Percentiles rank a stretch among this genome's conserved stretches.
These are phyloP conservation scores for Halophytophthora batemanensis DNA, from an alignment of 352 stramenopile species.

Conservation along the genomic window DNA sequence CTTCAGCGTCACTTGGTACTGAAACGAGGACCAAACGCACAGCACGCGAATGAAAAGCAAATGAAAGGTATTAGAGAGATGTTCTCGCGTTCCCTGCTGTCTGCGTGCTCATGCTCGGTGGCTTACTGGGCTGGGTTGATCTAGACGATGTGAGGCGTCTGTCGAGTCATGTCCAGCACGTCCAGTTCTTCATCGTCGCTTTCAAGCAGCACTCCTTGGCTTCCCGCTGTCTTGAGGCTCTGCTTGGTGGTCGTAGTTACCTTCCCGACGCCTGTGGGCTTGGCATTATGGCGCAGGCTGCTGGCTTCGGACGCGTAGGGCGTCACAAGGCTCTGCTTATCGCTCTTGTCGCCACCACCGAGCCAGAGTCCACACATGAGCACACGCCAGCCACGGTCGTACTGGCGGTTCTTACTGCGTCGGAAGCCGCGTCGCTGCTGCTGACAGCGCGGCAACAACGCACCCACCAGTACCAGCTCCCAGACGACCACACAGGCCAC, in stretches of 20 bases:
- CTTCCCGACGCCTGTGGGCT: slow-evolving; percentile 9
- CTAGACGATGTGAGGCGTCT: slow-evolving; percentile 33
- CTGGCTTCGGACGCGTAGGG: slow-evolving; percentile 50
- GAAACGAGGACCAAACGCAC: too few relatives aligned
- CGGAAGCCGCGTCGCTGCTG: slow-evolving; percentile 27
- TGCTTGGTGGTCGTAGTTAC: slow-evolving; percentile 10
- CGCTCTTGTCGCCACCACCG: slow-evolving; percentile 8
- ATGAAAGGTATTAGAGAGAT: background rate
- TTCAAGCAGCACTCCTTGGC: slow-evolving; percentile 8
- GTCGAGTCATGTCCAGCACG: slow-evolving; percentile 29
- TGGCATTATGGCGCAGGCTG: slow-evolving; percentile 25
- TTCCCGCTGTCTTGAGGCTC: slow-evolving; percentile 7
- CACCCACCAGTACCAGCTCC: slow-evolving; percentile 56
- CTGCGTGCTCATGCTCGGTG: background rate
- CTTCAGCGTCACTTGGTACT: too few relatives aligned
- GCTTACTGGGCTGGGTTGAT: background rate
- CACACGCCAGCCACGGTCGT: slow-evolving; percentile 15
- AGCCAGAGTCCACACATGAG: slow-evolving; percentile 1
- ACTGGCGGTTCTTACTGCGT: slow-evolving; percentile 9
- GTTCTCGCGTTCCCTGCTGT: background rate
- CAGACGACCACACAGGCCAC: slow-evolving; percentile 47
- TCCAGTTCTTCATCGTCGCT: slow-evolving; percentile 46
- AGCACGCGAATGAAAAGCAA: background rate
- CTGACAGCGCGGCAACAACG: slow-evolving; percentile 51
- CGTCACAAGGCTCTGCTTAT: slow-evolving; percentile 41